phyloP scores from a whole-genome alignment of 176 grass and related monocot genomes.

The Chloris gayana region DNA sequence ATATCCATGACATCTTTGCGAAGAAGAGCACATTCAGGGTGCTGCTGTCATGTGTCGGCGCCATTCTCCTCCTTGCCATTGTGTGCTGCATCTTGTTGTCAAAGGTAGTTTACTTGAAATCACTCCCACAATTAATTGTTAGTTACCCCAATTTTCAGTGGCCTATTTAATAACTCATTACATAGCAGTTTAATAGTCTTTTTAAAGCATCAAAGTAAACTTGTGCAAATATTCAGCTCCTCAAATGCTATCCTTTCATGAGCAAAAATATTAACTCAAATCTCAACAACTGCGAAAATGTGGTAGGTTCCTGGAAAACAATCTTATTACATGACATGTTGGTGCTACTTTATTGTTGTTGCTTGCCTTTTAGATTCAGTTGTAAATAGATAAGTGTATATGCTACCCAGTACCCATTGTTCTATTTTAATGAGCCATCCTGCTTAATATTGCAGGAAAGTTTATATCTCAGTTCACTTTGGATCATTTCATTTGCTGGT shows the following conservation, averaged over 20 bases:
- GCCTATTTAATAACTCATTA: not conserved
- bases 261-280: not conserved
- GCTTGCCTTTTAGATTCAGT: constrained; percentile 1
- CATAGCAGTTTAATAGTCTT: not conserved
- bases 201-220: not conserved
- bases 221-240: not conserved
- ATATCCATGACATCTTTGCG: constrained; percentile 65
- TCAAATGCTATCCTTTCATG: not conserved
- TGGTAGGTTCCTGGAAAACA: constrained; percentile 6
- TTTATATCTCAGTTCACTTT: constrained; percentile 56
- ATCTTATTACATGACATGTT: not conserved
- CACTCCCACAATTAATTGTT: not conserved
- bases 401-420: not conserved
- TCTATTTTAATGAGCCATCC: not conserved
- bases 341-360: not conserved
- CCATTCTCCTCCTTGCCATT: constrained; percentile 39
- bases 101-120: constrained; percentile 50
- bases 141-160: not conserved
- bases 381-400: not conserved
- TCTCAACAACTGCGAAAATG: not conserved
- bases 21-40: constrained; percentile 46
- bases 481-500: constrained; percentile 50
- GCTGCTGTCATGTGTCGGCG: constrained; percentile 46
- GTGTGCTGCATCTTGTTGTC: constrained; percentile 37
- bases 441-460: constrained; percentile 55